A percentile compares a stretch with the other conserved stretches of the same genome.
These are phyloP conservation scores for Fusarium globosum DNA, from an alignment of 2,329 filamentous ascomycete species.

Conservation along the genomic window DNA sequence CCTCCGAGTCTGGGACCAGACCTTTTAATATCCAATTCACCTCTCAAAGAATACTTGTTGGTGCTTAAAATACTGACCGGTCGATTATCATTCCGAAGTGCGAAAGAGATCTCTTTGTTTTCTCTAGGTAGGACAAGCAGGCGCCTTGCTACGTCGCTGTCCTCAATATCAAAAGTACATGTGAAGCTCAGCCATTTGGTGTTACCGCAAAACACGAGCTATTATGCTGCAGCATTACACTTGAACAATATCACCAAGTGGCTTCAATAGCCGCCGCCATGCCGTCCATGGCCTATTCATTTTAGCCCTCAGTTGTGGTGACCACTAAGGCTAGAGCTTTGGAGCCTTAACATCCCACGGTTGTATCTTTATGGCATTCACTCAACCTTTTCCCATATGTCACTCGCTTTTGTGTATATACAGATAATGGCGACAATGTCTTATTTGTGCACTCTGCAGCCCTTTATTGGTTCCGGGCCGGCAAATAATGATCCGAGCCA, in stretches of 20 bases:
- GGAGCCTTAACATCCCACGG: constrained; percentile 15
- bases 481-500: constrained; percentile 31
- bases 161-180: constrained; percentile 4
- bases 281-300: not conserved
- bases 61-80: not conserved
- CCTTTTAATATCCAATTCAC: not conserved
- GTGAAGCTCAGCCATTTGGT: constrained; percentile 12
- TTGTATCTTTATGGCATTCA: not conserved
- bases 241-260: not conserved
- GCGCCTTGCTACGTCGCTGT: constrained; percentile 9
- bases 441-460: not conserved
- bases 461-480: constrained; percentile 26
- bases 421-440: not conserved
- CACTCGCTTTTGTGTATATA: not conserved
- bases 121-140: constrained; percentile 16
- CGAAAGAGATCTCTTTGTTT: constrained; percentile 1
- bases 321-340: not conserved
- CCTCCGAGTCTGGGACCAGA: not conserved
- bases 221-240: not conserved
- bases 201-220: constrained; percentile 31
- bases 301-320: not conserved
- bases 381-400: not conserved
- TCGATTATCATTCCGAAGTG: not conserved
- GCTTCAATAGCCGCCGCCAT: constrained; percentile 12
- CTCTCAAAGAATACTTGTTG: not conserved